These are phyloP conservation scores for Coemansia sp. DNA, from an alignment of 192 early-diverging fungal species.

Conservation along the genomic window DNA sequence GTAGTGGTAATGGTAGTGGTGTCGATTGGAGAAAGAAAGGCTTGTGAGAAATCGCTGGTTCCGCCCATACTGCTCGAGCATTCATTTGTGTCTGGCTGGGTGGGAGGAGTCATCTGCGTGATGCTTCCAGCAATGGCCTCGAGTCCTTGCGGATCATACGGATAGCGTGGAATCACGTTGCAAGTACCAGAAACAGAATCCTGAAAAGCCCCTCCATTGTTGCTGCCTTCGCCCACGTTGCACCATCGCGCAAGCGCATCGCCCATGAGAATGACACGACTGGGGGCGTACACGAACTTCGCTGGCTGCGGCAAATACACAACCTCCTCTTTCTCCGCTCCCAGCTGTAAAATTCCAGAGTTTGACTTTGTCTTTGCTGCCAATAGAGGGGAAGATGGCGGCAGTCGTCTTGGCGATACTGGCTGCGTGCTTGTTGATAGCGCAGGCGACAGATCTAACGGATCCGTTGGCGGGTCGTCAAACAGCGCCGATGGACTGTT, in stretches of 20 bases:
- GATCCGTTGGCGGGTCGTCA: not conserved
- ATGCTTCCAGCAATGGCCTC: constrained; percentile 9
- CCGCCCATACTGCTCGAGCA: not conserved
- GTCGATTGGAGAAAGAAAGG: constrained; percentile 29
- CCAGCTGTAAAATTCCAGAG: not conserved
- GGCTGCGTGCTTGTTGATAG: constrained; percentile 25
- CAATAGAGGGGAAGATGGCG: not conserved
- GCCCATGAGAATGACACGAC: constrained; percentile 16
- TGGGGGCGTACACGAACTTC: constrained; percentile 36
- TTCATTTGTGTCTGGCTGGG: constrained; percentile 23
- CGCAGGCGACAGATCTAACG: not conserved
- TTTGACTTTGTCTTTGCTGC: not conserved
- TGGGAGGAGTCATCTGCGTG: constrained; percentile 24
- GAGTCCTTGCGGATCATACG: constrained; percentile 34
- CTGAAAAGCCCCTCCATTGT: not conserved
- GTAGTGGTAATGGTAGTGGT: not conserved
- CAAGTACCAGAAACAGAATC: too few relatives aligned
- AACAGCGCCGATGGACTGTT: constrained; percentile 9
- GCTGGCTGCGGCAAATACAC: constrained; percentile 26
- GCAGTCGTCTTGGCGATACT: constrained; percentile 23
- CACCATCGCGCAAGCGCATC: not conserved
- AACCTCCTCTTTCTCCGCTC: not conserved
- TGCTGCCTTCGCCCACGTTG: not conserved
- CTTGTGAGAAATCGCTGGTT: constrained; percentile 41
- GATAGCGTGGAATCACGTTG: constrained; percentile 11